A percentile compares a stretch with the other conserved stretches of the same genome.
Evolutionary conservation across 441 rosid species (phyloP).

Genomic region (Euphorbia celastroides): DNA sequence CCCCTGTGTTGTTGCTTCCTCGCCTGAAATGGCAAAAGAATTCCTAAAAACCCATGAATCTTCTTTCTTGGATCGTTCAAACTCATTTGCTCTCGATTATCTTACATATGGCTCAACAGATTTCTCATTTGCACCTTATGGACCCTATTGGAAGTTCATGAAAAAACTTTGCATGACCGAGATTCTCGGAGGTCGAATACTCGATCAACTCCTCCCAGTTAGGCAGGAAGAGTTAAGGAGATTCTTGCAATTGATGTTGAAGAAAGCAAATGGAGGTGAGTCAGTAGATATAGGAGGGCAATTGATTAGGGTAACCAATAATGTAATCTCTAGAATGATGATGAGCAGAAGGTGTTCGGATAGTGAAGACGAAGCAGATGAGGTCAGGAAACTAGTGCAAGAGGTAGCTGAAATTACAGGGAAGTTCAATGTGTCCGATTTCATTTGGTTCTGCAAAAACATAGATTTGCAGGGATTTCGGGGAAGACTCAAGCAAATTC

Average conservation of each 20-base stretch:
- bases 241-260: slow-evolving; percentile 19
- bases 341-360: slow-evolving; percentile 33
- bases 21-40: slow-evolving; percentile 45
- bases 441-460: slow-evolving; percentile 40
- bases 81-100: slow-evolving; percentile 27
- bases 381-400: slow-evolving; percentile 30
- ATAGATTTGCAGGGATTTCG: slow-evolving; percentile 44
- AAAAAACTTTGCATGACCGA: slow-evolving; percentile 43
- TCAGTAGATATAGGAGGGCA: slow-evolving; percentile 34
- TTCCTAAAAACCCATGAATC: slow-evolving; percentile 48
- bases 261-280: slow-evolving; percentile 26
- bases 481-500: slow-evolving; percentile 31
- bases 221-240: slow-evolving; percentile 28
- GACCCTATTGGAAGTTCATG: slow-evolving; percentile 56
- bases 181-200: slow-evolving; percentile 34
- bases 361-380: slow-evolving; percentile 30
- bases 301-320: slow-evolving; percentile 31
- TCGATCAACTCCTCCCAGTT: slow-evolving; percentile 30
- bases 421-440: slow-evolving; percentile 39
- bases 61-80: slow-evolving; percentile 33
- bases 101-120: slow-evolving; percentile 43
- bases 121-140: slow-evolving; percentile 43
- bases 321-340: slow-evolving; percentile 36
- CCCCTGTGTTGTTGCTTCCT: slow-evolving; percentile 45
- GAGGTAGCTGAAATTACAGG: slow-evolving; percentile 33